Evolutionary conservation across 345 rosid genomes (phyloP).

Genomic region (Lepidium africanum): DNA sequence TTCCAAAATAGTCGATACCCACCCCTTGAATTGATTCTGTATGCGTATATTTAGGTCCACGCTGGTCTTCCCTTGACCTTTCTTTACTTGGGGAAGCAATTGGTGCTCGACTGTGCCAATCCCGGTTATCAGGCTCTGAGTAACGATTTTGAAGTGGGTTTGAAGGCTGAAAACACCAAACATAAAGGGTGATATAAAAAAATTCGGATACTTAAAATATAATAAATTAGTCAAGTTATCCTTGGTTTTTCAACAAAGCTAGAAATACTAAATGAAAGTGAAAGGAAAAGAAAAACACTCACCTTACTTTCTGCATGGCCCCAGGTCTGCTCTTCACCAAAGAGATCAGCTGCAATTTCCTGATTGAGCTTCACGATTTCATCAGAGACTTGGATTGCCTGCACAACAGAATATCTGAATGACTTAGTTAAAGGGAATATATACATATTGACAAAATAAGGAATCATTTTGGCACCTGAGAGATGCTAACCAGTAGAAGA

Average conservation of each 20-base stretch:
- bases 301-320: constrained; percentile 54
- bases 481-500: neutral
- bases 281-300: constrained; percentile 18
- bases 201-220: neutral
- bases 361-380: constrained; percentile 55
- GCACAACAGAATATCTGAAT: neutral
- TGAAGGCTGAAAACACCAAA: constrained; percentile 33
- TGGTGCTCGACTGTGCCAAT: constrained; percentile 80
- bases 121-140: constrained; percentile 81
- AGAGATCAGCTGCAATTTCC: constrained; percentile 65
- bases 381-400: constrained; percentile 49
- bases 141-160: constrained; percentile 54
- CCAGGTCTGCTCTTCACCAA: constrained; percentile 79
- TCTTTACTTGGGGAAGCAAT: constrained; percentile 57
- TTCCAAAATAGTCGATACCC: neutral
- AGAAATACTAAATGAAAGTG: neutral
- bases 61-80: constrained; percentile 52
- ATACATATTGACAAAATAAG: neutral
- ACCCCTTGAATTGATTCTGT: constrained; percentile 52
- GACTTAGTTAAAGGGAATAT: neutral
- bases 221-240: neutral
- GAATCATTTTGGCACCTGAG: neutral
- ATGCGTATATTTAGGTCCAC: constrained; percentile 41
- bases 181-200: neutral
- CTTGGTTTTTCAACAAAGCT: neutral